Evolutionary conservation across 371 early-diverging fungal species (phyloP), one percentile per base, ranked within the genome.

Genomic region (Mortierella sp.): DNA sequence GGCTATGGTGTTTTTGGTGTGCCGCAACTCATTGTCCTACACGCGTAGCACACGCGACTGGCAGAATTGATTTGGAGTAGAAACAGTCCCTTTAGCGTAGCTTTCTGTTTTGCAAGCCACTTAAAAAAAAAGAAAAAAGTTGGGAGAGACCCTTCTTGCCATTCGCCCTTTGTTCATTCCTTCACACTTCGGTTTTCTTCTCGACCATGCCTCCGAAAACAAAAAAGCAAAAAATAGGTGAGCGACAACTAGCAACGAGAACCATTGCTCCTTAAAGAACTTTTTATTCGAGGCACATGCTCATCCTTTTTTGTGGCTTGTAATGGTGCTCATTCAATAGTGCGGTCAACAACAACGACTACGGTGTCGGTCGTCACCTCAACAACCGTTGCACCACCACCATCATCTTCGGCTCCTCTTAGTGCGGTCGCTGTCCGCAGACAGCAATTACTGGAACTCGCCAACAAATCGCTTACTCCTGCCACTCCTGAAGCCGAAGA

Each of bases 1-100:
- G 94, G 94, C 9, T 93, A 89, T 75, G 89, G 89, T 44, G 93
- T 94, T 0, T 94, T 87, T 80, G 94, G 94, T 1, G 80, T 92
- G 50, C 94, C 94, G 3, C 85, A 88, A n/a, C 90, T 93, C 44
- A 78, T 91, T 45, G 90, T 93, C 44, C 89, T 89, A 38, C 94
- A 94, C 78, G 84, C 73, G 31, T 83, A 75, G 63, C 28, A 16
- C 34, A 68, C 79, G 55, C n/a, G 57, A 57, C 21, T 55, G 26
- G 28, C 24, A 13, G 54, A 60, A 26, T n/a, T 24, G 45, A 65
- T 57, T 47, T 63, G 44, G 28, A 13, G 4, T 5, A 4, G 28
- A 3, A 60, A 34, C 63, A 63, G 63, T 63, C 63, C 63, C 63
- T 13, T 50, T 50, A 16, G 3, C 5, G 14, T 42, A 68, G 42